Evolutionary conservation across 352 stramenopile species (phyloP).

Genomic region (Phytophthora brassicae): DNA sequence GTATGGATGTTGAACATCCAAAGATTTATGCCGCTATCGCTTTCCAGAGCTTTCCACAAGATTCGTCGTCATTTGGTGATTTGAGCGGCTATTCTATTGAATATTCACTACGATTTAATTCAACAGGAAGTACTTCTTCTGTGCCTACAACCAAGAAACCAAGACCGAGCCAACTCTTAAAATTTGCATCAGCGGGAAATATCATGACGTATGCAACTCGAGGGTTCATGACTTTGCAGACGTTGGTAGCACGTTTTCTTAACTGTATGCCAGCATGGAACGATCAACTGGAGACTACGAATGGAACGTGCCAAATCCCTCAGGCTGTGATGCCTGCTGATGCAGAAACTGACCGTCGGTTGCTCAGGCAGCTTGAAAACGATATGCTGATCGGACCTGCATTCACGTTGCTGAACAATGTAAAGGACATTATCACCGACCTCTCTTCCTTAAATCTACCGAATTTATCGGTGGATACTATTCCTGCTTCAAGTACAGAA

Average conservation of each 20-base stretch:
- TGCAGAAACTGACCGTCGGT: constrained; percentile 31
- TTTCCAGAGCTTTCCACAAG: constrained; percentile 56
- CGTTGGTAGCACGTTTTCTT: constrained; percentile 57
- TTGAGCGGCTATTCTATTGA: constrained; percentile 37
- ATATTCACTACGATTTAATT: constrained; percentile 75
- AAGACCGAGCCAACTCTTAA: constrained; percentile 13
- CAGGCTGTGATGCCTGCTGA: constrained; percentile 33
- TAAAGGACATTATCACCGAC: constrained; percentile 19
- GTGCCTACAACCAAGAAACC: constrained; percentile 50
- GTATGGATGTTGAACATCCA: constrained; percentile 40
- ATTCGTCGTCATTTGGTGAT: constrained; percentile 38
- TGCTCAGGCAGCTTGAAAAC: constrained; percentile 50
- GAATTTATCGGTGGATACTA: constrained; percentile 31
- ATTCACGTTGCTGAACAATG: constrained; percentile 29
- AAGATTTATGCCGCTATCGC: constrained; percentile 73
- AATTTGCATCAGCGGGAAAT: constrained; percentile 17
- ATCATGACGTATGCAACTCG: constrained; percentile 52
- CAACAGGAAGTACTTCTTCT: constrained; percentile 42
- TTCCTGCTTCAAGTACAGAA: constrained; percentile 37
- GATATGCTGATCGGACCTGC: constrained; percentile 57
- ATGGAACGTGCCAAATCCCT: constrained; percentile 48
- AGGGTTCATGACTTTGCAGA: constrained; percentile 81
- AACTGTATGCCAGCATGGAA: constrained; percentile 72
- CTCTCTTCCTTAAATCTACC: constrained; percentile 11
- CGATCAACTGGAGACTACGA: constrained; percentile 15